Evolutionary conservation across 148 eudicot genomes (phyloP), one percentile per base, ranked within the genome.

Genomic region (Vaccinium corymbosum): DNA sequence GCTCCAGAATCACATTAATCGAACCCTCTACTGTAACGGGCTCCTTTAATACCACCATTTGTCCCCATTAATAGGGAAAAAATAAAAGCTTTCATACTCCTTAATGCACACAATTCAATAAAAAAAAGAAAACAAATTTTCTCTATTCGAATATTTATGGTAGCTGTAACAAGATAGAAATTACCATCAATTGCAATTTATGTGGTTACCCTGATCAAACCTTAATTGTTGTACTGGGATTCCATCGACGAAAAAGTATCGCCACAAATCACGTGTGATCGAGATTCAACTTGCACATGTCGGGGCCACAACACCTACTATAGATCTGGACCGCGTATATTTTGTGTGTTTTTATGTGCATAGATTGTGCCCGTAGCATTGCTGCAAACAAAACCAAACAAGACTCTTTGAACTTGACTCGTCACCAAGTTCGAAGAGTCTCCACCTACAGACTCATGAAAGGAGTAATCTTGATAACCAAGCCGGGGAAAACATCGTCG

Each of bases 401-500:
- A 76, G 32, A n/a, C 19, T 51, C 20, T 2, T 35, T 35, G 38
- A 35, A 35, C 38, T 2, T 35, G 38, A 35, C 38, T 35, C 38
- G 52, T 4, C 61, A 51, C 20, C n/a, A 14, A 17, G 29, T 53
- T 25, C 10, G 1, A 1, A 32, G 19, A 10, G 3, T 80, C 81
- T 27, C 51, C 48, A 38, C 27, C 62, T 49, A 56, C 87, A 89
- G 80, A 84, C n/a, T 52, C 7, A 53, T 84, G 81, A 83, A 86
- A 84, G 94, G 95, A 3, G 90, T 91, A 77, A 94, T 91, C 91
- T 90, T 94, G 91, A 93, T 90, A 59, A 94, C 83, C 78, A 94
- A 86, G 80, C 98, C 98, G 42, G 98, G 98, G 17, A 90, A 94
- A 78, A 94, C 95, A 87, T 94, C 98, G 87, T 94, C 98, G 11